Percentiles rank a stretch among this genome's conserved stretches.
Conservation (phyloP, 2,329 filamentous ascomycete genomes). For the Laburnicola sp. region DNA sequence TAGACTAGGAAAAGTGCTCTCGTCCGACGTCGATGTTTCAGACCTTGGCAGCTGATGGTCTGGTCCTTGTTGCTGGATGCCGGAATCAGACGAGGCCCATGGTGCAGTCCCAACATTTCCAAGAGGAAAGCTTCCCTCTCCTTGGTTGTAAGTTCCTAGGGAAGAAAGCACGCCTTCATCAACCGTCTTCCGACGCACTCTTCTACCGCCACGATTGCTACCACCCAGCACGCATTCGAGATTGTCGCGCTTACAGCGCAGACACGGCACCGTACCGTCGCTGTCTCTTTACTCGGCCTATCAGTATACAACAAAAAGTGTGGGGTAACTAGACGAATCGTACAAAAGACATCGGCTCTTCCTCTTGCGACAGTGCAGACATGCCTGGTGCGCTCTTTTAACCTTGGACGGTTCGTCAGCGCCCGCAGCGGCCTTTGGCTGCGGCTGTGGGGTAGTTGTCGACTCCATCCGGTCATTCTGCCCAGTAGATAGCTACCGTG, state of each 20-base stretch:
- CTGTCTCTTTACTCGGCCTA: slow-evolving; percentile 44
- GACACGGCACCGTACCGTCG: slow-evolving; percentile 57
- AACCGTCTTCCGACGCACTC: slow-evolving; percentile 57
- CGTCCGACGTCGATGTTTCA: slow-evolving; percentile 38
- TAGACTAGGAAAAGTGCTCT: slow-evolving; percentile 47
- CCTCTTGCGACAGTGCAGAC: slow-evolving; percentile 44
- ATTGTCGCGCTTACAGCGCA: slow-evolving; percentile 60
- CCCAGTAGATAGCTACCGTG: slow-evolving; percentile 2
- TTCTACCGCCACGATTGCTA: slow-evolving; percentile 62
- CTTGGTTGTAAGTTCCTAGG: slow-evolving; percentile 35
- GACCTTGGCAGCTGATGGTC: slow-evolving; percentile 34
- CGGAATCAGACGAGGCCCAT: slow-evolving; percentile 31
- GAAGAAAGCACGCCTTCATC: slow-evolving; percentile 28
- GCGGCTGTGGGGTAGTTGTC: slow-evolving; percentile 14
- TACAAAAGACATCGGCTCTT: slow-evolving; percentile 47
- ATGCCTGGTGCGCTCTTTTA: slow-evolving; percentile 32
- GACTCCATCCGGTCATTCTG: slow-evolving; percentile 26
- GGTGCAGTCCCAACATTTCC: slow-evolving; percentile 42
- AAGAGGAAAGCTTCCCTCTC: slow-evolving; percentile 40
- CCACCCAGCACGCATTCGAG: slow-evolving; percentile 63
- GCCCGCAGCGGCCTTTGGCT: slow-evolving; percentile 9
- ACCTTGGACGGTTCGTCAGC: slow-evolving; percentile 23
- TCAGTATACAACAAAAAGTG: slow-evolving; percentile 4
- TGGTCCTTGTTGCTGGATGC: slow-evolving; percentile 20
- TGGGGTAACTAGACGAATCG: slow-evolving; percentile 14